Conservation (phyloP, 768 basidiomycete genomes). For the Rhodosporidiobolus odoratus region DNA sequence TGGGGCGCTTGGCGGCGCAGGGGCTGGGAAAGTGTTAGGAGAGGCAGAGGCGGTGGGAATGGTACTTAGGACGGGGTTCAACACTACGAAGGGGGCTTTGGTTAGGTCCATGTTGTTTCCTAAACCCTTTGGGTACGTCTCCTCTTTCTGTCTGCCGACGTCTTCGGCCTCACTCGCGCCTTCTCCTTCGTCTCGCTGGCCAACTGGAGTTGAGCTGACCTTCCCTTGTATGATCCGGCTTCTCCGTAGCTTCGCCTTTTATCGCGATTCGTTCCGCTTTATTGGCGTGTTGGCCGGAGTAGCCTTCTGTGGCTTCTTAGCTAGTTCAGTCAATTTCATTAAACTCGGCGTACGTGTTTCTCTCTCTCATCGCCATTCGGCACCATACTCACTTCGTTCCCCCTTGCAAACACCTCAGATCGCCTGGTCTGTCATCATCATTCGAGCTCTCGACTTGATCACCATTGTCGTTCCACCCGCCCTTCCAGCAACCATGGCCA, state of each 20-base stretch:
- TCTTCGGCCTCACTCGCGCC: too few species aligned
- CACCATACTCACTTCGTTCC: constrained; percentile 9
- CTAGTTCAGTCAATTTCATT: constrained; percentile 85
- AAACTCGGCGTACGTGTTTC: constrained; percentile 65
- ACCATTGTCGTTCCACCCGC: constrained; percentile 98
- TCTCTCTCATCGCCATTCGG: neutral
- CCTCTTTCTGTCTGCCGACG: too few species aligned
- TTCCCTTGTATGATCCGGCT: too few species aligned
- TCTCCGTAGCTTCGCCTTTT: constrained; percentile 72
- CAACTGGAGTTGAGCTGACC: neutral
- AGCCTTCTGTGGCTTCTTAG: constrained; percentile 82
- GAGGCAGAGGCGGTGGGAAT: constrained; percentile 39
- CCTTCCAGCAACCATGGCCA: constrained; percentile 90
- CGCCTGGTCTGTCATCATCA: constrained; percentile 78
- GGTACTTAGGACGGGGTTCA: constrained; percentile 87
- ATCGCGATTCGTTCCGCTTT: constrained; percentile 66
- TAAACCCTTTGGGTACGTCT: constrained; percentile 70
- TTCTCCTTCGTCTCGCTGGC: neutral
- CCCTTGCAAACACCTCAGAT: constrained; percentile 62
- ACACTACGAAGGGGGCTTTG: constrained; percentile 93
- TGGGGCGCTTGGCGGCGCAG: neutral
- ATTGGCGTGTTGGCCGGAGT: constrained; percentile 87
- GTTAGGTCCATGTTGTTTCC: constrained; percentile 97
- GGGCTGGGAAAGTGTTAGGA: too few species aligned
- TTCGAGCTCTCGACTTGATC: constrained; percentile 89